Conservation (phyloP, 169 alveolate genomes). For the Eimeria brunetti region DNA sequence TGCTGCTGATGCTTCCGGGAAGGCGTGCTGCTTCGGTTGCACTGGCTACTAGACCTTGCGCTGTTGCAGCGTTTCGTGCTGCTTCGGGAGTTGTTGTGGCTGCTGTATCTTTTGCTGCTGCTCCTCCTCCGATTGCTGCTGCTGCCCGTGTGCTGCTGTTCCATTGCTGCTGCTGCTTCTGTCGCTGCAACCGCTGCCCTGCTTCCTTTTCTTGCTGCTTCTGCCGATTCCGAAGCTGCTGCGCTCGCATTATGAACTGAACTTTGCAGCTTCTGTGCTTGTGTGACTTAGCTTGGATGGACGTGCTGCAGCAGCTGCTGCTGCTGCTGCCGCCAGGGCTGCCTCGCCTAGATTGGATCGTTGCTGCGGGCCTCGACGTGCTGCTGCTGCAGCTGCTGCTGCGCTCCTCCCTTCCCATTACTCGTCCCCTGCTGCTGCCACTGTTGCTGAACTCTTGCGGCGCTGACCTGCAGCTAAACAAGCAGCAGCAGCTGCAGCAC, state of each 20-base stretch:
- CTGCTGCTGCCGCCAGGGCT: constrained; percentile 61
- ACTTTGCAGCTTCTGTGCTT: background rate
- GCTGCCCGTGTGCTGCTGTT: background rate
- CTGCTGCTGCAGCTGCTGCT: constrained; percentile 70
- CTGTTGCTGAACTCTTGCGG: constrained; percentile 66
- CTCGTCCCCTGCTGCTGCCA: constrained; percentile 58
- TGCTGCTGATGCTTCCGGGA: constrained; percentile 4
- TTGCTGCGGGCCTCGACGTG: constrained; percentile 57
- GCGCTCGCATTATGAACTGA: background rate
- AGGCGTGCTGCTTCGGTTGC: background rate
- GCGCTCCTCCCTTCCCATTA: constrained; percentile 32
- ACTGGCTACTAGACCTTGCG: background rate
- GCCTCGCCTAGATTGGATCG: constrained; percentile 25
- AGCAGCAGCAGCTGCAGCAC: constrained; percentile 32
- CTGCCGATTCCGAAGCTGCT: background rate
- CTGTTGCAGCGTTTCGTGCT: background rate
- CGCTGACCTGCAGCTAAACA: constrained; percentile 9
- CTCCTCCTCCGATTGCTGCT: background rate
- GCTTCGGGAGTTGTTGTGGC: background rate
- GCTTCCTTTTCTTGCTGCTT: background rate
- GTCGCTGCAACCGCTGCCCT: constrained; percentile 8
- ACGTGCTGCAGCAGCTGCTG: constrained; percentile 74
- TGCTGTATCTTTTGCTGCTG: background rate
- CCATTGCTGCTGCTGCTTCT: constrained; percentile 33
- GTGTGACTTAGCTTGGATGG: constrained; percentile 51